Base-by-base conservation (phyloP, 371 early-diverging fungal species). In the Mortierella sp. region DNA sequence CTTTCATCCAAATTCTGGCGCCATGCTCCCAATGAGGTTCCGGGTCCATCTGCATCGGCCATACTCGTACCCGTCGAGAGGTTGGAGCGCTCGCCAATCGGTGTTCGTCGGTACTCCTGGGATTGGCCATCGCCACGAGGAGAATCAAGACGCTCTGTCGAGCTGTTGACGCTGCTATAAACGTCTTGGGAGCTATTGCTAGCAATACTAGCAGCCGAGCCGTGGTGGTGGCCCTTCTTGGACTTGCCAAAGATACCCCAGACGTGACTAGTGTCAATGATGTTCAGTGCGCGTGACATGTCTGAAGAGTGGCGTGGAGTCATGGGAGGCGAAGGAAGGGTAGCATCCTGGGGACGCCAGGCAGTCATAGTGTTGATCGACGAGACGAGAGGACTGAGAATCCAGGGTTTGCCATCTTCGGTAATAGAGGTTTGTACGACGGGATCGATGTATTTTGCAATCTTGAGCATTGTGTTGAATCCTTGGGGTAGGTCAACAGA, bases 391-490 rank as follows among this genome's bases (percentile, higher is more conserved):
- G 90, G 90, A 30, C 74, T 74, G 72, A 83, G 80, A 44, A 88
- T 82, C 87, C 88, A 88, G 0, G 90, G 90, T 46, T 80, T 77
- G 11, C 60, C 65, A 74, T 72, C 85, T 50, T 75, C 73, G 60
- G 85, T 84, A 19, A 87, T 62, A 64, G 87, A 85, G 28, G 82
- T 75, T 56, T 81, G 74, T 55, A 90, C 83, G 48, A 88, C 89
- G 1, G 89, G 88, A 60, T 90, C 90, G 60, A 90, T 88, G 59
- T 84, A 71, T 55, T 77, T 81, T 2, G 89, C 90, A 55, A 88
- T 82, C 53, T 85, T 86, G 68, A 89, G 70, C 66, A 87, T 87
- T 58, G 86, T 72, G 82, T 86, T 86, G 60, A 85, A 75, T 52
- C 88, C 88, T 19, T 82, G 83, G 9, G 90, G 90, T 0, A 86